Evolutionary conservation across 805 yeast species (phyloP).

Genomic region (Candida ascalaphidarum): DNA sequence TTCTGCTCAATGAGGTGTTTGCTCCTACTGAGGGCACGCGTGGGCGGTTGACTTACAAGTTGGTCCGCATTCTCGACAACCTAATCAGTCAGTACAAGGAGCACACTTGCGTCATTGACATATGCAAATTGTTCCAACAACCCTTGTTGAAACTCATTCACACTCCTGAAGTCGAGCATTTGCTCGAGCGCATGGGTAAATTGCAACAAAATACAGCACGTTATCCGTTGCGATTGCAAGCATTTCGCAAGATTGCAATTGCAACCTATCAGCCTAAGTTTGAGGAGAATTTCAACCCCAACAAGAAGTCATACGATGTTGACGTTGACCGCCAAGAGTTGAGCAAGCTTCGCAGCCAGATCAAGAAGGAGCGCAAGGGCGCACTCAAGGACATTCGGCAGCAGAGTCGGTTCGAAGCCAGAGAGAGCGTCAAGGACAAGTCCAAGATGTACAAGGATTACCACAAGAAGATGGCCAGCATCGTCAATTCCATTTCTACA

Average conservation of each 20-base stretch:
- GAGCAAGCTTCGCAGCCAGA: constrained; percentile 70
- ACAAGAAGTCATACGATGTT: constrained; percentile 83
- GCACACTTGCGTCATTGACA: constrained; percentile 44
- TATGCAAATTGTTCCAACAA: too few relatives aligned
- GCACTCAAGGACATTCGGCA: constrained; percentile 85
- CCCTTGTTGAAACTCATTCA: too few relatives aligned
- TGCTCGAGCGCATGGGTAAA: constrained; percentile 39
- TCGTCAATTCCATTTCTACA: constrained; percentile 80
- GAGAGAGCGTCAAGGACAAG: constrained; percentile 76
- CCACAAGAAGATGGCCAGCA: constrained; percentile 82
- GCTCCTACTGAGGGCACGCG: too few relatives aligned
- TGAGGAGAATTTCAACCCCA: constrained; percentile 95
- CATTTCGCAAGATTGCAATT: constrained; percentile 77
- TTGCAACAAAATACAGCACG: constrained; percentile 31
- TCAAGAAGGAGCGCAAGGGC: constrained; percentile 87
- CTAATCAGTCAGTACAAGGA: constrained; percentile 49
- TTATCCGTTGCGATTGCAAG: constrained; percentile 70
- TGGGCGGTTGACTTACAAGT: constrained; percentile 23
- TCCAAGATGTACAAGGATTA: constrained; percentile 68
- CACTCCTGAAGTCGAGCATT: constrained; percentile 36
- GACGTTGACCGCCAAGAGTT: constrained; percentile 76
- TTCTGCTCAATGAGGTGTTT: too few relatives aligned
- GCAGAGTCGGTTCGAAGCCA: constrained; percentile 78
- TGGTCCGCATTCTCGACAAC: constrained; percentile 22
- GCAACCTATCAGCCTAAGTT: constrained; percentile 83